Conservation (phyloP, 2,329 filamentous ascomycete species). For the Ascochyta fabae region DNA sequence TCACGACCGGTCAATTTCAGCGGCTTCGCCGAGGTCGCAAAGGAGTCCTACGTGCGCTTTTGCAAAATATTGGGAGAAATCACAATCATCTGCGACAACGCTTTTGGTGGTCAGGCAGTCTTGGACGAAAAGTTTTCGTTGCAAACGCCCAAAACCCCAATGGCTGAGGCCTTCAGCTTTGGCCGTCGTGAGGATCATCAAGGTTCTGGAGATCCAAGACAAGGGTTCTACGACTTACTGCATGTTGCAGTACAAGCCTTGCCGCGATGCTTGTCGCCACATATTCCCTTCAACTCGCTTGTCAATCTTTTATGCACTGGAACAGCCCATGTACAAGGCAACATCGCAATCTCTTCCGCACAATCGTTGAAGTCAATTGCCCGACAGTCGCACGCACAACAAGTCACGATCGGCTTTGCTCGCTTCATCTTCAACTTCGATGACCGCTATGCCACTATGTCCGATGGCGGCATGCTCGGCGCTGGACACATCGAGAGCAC, state of each 20-base stretch:
- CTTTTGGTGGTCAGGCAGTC: slow-evolving; percentile 94
- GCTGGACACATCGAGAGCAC: slow-evolving; percentile 95
- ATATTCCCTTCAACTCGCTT: slow-evolving; percentile 90
- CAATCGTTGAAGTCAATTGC: slow-evolving; percentile 95
- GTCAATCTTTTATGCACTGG: slow-evolving; percentile 96
- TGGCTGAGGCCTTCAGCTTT: slow-evolving; percentile 93
- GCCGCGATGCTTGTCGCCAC: slow-evolving; percentile 87
- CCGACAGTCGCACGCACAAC: slow-evolving; percentile 87
- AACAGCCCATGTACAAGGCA: slow-evolving; percentile 90
- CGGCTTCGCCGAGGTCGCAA: slow-evolving; percentile 74
- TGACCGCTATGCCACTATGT: slow-evolving; percentile 96
- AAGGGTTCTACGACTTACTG: slow-evolving; percentile 93
- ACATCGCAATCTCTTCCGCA: slow-evolving; percentile 90
- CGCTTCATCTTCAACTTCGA: slow-evolving; percentile 99
- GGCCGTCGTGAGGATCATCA: slow-evolving; percentile 79
- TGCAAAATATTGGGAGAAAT: slow-evolving; percentile 96
- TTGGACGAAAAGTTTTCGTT: slow-evolving; percentile 93
- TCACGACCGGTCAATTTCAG: slow-evolving; percentile 68
- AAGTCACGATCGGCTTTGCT: slow-evolving; percentile 95
- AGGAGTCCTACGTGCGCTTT: slow-evolving; percentile 87
- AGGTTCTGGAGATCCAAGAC: slow-evolving; percentile 78
- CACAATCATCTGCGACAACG: slow-evolving; percentile 93
- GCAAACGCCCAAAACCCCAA: slow-evolving; percentile 89
- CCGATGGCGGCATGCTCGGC: slow-evolving; percentile 94
- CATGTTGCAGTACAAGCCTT: slow-evolving; percentile 95